phyloP scores from a whole-genome alignment of 208 protist species.

The Porcisia hertigi region DNA sequence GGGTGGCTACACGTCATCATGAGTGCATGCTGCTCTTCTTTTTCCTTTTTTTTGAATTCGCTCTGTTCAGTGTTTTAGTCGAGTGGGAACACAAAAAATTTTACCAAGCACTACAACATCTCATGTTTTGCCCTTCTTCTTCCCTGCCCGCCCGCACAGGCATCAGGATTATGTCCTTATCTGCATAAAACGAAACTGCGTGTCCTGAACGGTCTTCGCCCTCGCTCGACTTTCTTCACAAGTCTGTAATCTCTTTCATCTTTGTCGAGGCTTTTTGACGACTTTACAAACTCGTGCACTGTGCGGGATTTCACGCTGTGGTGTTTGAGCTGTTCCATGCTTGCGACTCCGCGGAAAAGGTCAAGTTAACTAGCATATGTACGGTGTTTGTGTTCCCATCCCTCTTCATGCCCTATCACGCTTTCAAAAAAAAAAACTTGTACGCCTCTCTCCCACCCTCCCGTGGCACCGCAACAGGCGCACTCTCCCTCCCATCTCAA shows the following conservation, averaged over 20 bases:
- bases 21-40: neutral
- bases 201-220: too few relatives aligned
- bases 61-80: neutral
- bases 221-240: neutral
- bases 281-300: neutral
- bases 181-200: too few relatives aligned
- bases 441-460: too few relatives aligned
- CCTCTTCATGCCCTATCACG: too few relatives aligned
- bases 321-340: neutral
- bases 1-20: slow-evolving; percentile 4
- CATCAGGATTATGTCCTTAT: too few relatives aligned
- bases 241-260: neutral
- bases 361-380: too few relatives aligned
- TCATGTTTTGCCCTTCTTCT: neutral
- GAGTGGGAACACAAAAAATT: neutral
- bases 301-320: neutral
- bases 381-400: too few relatives aligned
- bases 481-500: neutral
- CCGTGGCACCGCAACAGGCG: neutral
- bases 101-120: neutral
- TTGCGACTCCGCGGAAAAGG: too few relatives aligned
- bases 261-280: neutral
- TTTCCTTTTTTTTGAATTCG: neutral
- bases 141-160: too few relatives aligned
- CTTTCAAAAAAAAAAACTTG: too few relatives aligned